Evolutionary conservation across 2,329 filamentous ascomycete genomes (phyloP).

Genomic region (Davidsoniella australis): DNA sequence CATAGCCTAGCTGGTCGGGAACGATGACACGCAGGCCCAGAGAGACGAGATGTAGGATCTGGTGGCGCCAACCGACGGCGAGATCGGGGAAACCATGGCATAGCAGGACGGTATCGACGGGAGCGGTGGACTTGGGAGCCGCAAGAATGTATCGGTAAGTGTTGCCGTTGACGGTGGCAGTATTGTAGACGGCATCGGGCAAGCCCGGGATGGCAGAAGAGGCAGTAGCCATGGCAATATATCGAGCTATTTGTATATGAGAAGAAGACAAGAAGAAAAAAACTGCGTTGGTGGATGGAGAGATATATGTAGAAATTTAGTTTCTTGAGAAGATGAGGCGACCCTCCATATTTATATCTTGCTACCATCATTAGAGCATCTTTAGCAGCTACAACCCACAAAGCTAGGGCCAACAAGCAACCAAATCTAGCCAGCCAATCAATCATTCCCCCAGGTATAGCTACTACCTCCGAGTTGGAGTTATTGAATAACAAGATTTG

Average conservation of each 20-base stretch:
- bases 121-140: conserved; percentile 28
- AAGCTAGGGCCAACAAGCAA: no score
- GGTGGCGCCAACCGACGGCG: conserved; percentile 72
- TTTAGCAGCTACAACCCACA: no score
- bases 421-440: neutral
- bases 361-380: no score
- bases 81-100: conserved; percentile 73
- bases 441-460: no score
- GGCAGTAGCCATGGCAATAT: conserved; percentile 3
- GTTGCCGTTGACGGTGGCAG: conserved; percentile 31
- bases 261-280: neutral
- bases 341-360: no score
- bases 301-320: neutral
- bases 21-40: conserved; percentile 64
- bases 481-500: no score
- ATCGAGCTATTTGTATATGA: neutral
- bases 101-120: conserved; percentile 33
- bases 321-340: no score
- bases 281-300: neutral
- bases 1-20: conserved; percentile 78
- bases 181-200: conserved; percentile 22
- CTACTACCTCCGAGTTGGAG: no score
- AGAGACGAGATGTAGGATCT: conserved; percentile 59
- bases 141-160: conserved; percentile 48
- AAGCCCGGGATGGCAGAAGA: conserved; percentile 18